phyloP scores from a whole-genome alignment of 2,329 filamentous ascomycete genomes.

The Lomentospora prolificans region DNA sequence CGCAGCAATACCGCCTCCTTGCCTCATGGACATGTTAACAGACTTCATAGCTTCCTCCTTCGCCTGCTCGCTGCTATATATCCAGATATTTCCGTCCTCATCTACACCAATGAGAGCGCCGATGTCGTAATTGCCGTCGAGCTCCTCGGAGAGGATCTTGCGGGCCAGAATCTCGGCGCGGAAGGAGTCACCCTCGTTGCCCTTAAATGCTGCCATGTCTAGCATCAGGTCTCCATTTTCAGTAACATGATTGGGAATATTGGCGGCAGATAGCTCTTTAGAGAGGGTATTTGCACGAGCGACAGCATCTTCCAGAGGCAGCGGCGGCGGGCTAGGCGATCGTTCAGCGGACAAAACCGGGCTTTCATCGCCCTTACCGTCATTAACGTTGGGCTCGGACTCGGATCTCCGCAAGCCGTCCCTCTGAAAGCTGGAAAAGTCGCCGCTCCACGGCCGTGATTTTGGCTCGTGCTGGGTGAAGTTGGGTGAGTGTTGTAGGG shows the following conservation, averaged over 20 bases:
- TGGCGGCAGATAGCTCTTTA: constrained; percentile 76
- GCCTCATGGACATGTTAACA: constrained; percentile 38
- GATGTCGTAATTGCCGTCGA: constrained; percentile 93
- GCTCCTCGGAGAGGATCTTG: constrained; percentile 83
- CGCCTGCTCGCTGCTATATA: constrained; percentile 94
- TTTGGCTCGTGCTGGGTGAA: background rate
- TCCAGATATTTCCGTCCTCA: constrained; percentile 96
- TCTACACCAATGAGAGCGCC: constrained; percentile 91
- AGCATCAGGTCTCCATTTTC: constrained; percentile 92
- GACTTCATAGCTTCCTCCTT: constrained; percentile 74
- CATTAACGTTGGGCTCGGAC: constrained; percentile 20
- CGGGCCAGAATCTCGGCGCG: constrained; percentile 88
- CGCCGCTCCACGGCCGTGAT: constrained; percentile 9
- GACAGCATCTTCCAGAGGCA: constrained; percentile 65
- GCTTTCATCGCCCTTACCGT: constrained; percentile 27
- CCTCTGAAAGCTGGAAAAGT: constrained; percentile 8
- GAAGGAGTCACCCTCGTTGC: constrained; percentile 83
- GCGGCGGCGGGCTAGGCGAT: constrained; percentile 67
- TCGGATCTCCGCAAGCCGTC: constrained; percentile 16
- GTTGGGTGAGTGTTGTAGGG: constrained; percentile 1
- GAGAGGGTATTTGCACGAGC: constrained; percentile 77
- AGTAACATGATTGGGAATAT: constrained; percentile 88
- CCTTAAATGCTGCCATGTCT: constrained; percentile 96
- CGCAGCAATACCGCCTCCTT: constrained; percentile 44
- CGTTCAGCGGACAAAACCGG: constrained; percentile 35